phyloP scores from a whole-genome alignment of 2,329 filamentous ascomycete species.

The Sporothrix mexicana region DNA sequence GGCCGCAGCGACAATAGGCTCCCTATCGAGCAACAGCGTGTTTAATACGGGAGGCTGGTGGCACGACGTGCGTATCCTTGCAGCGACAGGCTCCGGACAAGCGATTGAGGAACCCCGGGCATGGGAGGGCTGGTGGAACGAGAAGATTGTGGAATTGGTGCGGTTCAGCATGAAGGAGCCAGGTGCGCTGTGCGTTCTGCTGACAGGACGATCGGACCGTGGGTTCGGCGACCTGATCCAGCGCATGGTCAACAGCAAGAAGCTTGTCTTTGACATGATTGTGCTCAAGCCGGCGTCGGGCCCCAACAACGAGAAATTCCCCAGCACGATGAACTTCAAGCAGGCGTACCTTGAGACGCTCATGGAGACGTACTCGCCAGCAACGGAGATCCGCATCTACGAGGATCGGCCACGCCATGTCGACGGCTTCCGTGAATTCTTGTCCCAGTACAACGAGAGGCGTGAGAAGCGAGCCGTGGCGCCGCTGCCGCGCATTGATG shows the following conservation, averaged over 20 bases:
- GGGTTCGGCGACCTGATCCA: conserved; percentile 80
- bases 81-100: conserved; percentile 81
- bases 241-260: conserved; percentile 77
- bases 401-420: conserved; percentile 72
- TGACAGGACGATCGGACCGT: conserved; percentile 83
- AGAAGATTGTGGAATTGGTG: conserved; percentile 82
- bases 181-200: conserved; percentile 80
- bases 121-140: conserved; percentile 98
- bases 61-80: conserved; percentile 88
- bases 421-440: conserved; percentile 83
- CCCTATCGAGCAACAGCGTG: conserved; percentile 74
- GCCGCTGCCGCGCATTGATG: conserved; percentile 66
- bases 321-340: conserved; percentile 90
- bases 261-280: conserved; percentile 85
- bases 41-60: conserved; percentile 93
- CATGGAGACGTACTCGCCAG: conserved; percentile 82
- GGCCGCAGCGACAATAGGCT: conserved; percentile 77
- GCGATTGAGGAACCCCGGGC: conserved; percentile 81
- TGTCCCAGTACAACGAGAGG: conserved; percentile 73
- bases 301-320: conserved; percentile 78
- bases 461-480: conserved; percentile 19
- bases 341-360: conserved; percentile 80
- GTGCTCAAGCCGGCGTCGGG: conserved; percentile 84
- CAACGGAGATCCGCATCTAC: conserved; percentile 81
- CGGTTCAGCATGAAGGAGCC: conserved; percentile 81